A percentile compares a stretch with the other conserved stretches of the same genome.
These are phyloP conservation scores for slime mould (Dictyostelium discoideum) DNA, from an alignment of 78 protist genomes.

Conservation along the genomic window DNA sequence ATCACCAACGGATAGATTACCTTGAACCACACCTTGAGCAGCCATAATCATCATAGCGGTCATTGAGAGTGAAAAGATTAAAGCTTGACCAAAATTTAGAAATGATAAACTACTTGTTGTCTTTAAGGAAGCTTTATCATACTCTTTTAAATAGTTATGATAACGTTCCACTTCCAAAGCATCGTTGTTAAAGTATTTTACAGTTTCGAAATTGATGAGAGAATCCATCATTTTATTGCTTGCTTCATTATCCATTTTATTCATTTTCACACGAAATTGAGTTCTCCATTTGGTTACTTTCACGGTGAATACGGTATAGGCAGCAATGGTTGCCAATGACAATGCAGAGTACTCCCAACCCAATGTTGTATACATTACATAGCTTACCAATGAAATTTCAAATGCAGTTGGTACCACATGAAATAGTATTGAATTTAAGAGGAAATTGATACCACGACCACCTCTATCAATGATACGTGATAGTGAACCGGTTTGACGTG, in stretches of 20 bases:
- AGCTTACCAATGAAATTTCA: conserved; percentile 91
- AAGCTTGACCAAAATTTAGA: conserved; percentile 93
- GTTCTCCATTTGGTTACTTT: conserved; percentile 91
- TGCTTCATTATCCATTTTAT: conserved; percentile 83
- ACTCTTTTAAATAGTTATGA: conserved; percentile 57
- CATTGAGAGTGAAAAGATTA: conserved; percentile 88
- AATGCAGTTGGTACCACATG: conserved; percentile 93
- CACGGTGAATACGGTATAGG: conserved; percentile 91
- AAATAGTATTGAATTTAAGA: conserved; percentile 86
- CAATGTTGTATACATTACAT: conserved; percentile 70
- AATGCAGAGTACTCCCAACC: conserved; percentile 81
- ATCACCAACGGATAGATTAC: conserved; percentile 90
- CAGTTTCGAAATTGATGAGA: conserved; percentile 88
- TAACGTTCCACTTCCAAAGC: conserved; percentile 79
- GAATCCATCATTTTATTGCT: conserved; percentile 78
- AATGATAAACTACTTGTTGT: conserved; percentile 76
- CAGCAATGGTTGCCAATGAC: conserved; percentile 74
- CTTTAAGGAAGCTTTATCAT: conserved; percentile 81
- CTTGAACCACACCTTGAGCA: conserved; percentile 73
- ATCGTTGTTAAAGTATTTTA: conserved; percentile 92
- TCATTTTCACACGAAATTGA: conserved; percentile 87
- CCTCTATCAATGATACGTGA: conserved; percentile 93
- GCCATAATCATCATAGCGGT: conserved; percentile 89
- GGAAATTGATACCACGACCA: conserved; percentile 82
- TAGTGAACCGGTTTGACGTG: conserved; percentile 93